Percentiles rank a stretch among this genome's conserved stretches.
phyloP scores from a whole-genome alignment of 1,139 yeast genomes.

The Yamadazyma diddensiae region DNA sequence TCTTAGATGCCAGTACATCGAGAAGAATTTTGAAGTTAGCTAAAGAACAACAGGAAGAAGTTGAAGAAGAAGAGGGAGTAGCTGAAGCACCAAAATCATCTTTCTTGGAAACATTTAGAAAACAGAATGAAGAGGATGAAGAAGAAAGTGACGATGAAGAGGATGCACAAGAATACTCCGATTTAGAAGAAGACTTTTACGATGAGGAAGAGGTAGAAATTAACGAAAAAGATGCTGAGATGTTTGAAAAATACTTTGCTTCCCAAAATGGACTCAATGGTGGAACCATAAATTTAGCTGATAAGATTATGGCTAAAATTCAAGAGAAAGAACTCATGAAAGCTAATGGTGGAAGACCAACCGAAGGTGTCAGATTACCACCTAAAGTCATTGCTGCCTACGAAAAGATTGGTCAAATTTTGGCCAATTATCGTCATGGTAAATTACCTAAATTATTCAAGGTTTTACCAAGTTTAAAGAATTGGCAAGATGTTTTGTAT shows the following conservation, averaged over 20 bases:
- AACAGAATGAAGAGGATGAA: constrained; percentile 36
- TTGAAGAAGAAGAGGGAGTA: constrained; percentile 50
- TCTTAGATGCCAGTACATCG: constrained; percentile 77
- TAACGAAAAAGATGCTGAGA: constrained; percentile 66
- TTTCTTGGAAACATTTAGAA: constrained; percentile 24
- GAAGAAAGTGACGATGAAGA: constrained; percentile 19
- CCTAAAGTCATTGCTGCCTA: constrained; percentile 95
- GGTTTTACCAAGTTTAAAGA: constrained; percentile 84
- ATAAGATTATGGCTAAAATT: constrained; percentile 85
- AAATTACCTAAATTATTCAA: constrained; percentile 93
- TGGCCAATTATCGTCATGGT: constrained; percentile 93
- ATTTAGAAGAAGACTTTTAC: constrained; percentile 36
- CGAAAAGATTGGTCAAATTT: constrained; percentile 82
- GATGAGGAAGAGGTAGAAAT: constrained; percentile 60
- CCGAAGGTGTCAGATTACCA: constrained; percentile 72
- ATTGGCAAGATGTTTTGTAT: constrained; percentile 93
- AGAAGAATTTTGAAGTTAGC: constrained; percentile 87
- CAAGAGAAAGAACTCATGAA: constrained; percentile 60
- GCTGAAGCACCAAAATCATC: constrained; percentile 13
- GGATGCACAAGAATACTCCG: constrained; percentile 48
- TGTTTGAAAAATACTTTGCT: constrained; percentile 66
- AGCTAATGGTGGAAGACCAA: constrained; percentile 25
- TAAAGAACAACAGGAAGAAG: constrained; percentile 86
- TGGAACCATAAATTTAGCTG: constrained; percentile 72
- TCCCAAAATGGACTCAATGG: constrained; percentile 23